A percentile compares a stretch with the other conserved stretches of the same genome.
Evolutionary conservation across 169 alveolate genomes (phyloP).

Genomic region (Eimeria praecox): DNA sequence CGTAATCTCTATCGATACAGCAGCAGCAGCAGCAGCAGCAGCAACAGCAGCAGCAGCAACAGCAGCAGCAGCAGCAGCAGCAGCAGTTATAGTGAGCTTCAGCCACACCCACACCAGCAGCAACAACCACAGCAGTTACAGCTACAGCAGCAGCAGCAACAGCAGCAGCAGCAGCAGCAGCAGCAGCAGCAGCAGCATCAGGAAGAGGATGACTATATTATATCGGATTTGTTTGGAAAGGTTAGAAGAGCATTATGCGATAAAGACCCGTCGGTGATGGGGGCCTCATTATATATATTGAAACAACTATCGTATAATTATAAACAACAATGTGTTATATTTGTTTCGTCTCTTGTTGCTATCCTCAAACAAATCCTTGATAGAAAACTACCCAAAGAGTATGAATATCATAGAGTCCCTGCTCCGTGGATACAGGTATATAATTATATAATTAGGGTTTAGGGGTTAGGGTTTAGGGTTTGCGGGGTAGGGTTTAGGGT

Average conservation of each 20-base stretch:
- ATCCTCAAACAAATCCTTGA: conserved; percentile 95
- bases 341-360: conserved; percentile 91
- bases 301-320: conserved; percentile 79
- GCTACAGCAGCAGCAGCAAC: background rate
- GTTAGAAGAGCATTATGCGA: conserved; percentile 93
- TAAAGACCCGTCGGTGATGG: conserved; percentile 96
- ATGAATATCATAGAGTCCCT: conserved; percentile 96
- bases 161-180: conserved; percentile 35
- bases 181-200: background rate
- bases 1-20: background rate
- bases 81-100: too few relatives aligned
- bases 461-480: conserved; percentile 20
- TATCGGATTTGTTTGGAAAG: conserved; percentile 18
- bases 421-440: conserved; percentile 98
- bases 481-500: conserved; percentile 51
- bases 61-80: conserved; percentile 35
- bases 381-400: conserved; percentile 95
- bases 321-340: conserved; percentile 84
- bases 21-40: background rate
- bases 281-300: conserved; percentile 92
- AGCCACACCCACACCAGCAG: too few relatives aligned
- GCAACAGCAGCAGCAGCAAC: background rate
- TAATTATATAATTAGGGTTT: conserved; percentile 69
- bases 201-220: background rate
- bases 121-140: background rate